A percentile compares a stretch with the other conserved stretches of the same genome.
Evolutionary conservation across 2,329 filamentous ascomycete genomes (phyloP).

Genomic region (Nothophaeocryptopus gaeumannii): DNA sequence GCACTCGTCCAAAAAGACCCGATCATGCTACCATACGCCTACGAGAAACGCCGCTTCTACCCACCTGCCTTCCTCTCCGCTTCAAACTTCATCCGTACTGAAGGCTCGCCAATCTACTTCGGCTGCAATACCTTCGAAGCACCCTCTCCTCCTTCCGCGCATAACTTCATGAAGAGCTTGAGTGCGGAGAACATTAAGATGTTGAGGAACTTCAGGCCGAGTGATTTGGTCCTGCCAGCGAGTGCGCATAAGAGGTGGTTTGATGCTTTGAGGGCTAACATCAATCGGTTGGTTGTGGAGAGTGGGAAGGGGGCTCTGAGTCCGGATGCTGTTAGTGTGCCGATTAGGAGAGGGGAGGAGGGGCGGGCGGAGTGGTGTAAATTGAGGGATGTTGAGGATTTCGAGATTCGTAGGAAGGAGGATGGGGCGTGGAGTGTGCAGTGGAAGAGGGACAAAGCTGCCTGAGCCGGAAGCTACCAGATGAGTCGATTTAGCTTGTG

Average conservation of each 20-base stretch:
- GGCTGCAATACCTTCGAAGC: conserved; percentile 23
- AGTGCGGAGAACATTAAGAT: conserved; percentile 11
- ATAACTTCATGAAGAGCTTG: conserved; percentile 15
- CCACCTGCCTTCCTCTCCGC: conserved; percentile 18
- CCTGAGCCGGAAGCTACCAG: too few species aligned
- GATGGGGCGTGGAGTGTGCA: conserved; percentile 12
- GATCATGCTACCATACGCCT: conserved; percentile 22
- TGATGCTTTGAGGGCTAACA: conserved; percentile 8
- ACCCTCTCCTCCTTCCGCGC: conserved; percentile 16
- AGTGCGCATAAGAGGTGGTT: conserved; percentile 15
- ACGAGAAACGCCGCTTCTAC: conserved; percentile 11
- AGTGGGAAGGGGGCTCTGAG: conserved; percentile 14
- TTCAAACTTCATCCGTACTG: conserved; percentile 15
- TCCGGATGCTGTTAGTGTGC: conserved; percentile 18
- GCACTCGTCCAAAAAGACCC: conserved; percentile 9
- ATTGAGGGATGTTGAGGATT: conserved; percentile 8
- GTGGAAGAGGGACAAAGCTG: not conserved
- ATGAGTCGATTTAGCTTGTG: too few species aligned
- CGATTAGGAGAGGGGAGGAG: conserved; percentile 9
- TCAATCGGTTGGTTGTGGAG: conserved; percentile 17
- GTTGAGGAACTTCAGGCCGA: conserved; percentile 16
- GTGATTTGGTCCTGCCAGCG: conserved; percentile 13
- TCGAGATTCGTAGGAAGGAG: conserved; percentile 1
- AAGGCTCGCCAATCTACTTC: conserved; percentile 24
- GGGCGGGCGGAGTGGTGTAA: conserved; percentile 8